Percentiles rank a stretch among this genome's conserved stretches.
These are phyloP conservation scores for Giardia muris DNA, from an alignment of 208 protist species.

Conservation along the genomic window DNA sequence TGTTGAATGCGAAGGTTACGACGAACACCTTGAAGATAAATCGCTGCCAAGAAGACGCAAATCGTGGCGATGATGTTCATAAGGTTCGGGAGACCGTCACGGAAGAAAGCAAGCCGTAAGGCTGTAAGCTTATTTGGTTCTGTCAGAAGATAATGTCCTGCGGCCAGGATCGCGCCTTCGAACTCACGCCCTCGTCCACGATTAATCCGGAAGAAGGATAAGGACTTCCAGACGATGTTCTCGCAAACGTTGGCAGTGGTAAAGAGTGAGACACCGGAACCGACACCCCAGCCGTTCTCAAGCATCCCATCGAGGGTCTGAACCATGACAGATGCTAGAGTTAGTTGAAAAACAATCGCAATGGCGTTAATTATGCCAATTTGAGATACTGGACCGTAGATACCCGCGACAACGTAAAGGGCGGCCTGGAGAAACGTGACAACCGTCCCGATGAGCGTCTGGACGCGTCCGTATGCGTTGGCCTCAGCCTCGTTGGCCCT, in stretches of 20 bases:
- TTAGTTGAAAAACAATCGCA: slow-evolving; percentile 91
- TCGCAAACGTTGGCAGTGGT: slow-evolving; percentile 99
- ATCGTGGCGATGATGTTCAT: slow-evolving; percentile 95
- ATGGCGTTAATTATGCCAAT: slow-evolving; percentile 74
- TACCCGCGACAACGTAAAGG: slow-evolving; percentile 85
- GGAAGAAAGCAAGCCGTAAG: slow-evolving; percentile 94
- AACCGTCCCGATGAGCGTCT: slow-evolving; percentile 70
- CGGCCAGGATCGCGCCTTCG: slow-evolving; percentile 94
- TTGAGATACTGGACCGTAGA: slow-evolving; percentile 88
- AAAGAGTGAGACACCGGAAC: slow-evolving; percentile 95
- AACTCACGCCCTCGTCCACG: slow-evolving; percentile 79
- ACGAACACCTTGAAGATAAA: slow-evolving; percentile 97
- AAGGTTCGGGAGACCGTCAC: slow-evolving; percentile 93
- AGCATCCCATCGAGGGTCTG: slow-evolving; percentile 93
- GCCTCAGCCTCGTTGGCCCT: slow-evolving; percentile 72
- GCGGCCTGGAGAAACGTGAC: slow-evolving; percentile 88
- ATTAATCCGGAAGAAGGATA: slow-evolving; percentile 92
- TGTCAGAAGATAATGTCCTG: slow-evolving; percentile 89
- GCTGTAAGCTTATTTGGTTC: slow-evolving; percentile 80
- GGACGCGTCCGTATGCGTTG: slow-evolving; percentile 69
- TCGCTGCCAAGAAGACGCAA: slow-evolving; percentile 91
- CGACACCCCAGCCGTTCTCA: slow-evolving; percentile 96
- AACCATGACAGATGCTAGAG: slow-evolving; percentile 86
- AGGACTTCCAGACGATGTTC: slow-evolving; percentile 96
- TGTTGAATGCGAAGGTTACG: slow-evolving; percentile 76